A percentile compares a stretch with the other conserved stretches of the same genome.
These are phyloP conservation scores for Neurospora sp. DNA, from an alignment of 495 filamentous ascomycete genomes.

Conservation along the genomic window DNA sequence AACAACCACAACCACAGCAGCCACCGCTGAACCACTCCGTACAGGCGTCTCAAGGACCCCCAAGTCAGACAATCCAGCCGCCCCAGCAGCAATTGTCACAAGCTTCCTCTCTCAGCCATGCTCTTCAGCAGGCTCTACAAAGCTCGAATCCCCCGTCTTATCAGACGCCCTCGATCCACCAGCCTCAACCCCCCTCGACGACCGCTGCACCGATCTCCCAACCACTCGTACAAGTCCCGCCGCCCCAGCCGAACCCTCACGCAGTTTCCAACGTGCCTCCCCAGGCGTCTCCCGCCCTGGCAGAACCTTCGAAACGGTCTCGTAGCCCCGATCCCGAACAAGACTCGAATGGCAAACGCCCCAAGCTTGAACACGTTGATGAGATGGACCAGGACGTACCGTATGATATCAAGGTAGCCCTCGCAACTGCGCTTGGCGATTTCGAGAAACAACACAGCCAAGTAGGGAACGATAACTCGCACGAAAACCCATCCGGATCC, in stretches of 20 bases:
- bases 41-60: neutral
- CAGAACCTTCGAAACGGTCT: neutral
- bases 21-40: neutral
- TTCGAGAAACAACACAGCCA: neutral
- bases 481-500: neutral
- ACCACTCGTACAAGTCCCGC: neutral
- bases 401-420: neutral
- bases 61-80: neutral
- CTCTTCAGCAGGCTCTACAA: neutral
- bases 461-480: neutral
- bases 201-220: neutral
- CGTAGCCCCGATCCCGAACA: neutral
- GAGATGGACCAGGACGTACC: neutral
- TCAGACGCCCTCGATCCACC: neutral
- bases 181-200: neutral
- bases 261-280: neutral
- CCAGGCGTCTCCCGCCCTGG: neutral
- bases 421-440: neutral
- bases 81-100: constrained; percentile 2
- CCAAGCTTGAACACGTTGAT: neutral
- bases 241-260: neutral
- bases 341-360: neutral
- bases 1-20: neutral
- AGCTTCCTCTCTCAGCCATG: neutral
- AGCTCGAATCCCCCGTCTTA: neutral